A percentile compares a stretch with the other conserved stretches of the same genome.
phyloP scores from a whole-genome alignment of 345 rosid genomes.

The Linum trigynum region DNA sequence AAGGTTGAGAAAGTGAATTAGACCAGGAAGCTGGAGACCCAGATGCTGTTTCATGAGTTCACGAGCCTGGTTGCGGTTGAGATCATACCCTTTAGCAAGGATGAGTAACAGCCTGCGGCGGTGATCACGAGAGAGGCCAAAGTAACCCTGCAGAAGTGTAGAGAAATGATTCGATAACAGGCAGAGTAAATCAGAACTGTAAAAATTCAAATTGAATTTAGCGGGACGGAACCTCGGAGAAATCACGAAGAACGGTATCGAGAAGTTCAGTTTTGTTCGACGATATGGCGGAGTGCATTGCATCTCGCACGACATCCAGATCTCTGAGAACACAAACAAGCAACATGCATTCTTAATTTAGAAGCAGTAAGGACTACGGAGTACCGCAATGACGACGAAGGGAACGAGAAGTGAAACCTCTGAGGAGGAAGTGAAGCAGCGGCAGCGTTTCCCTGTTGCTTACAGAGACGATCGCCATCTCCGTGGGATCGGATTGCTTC shows the following conservation, averaged over 20 bases:
- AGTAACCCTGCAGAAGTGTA: slow-evolving; percentile 49
- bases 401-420: neutral
- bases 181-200: neutral
- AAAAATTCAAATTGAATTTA: neutral
- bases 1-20: neutral
- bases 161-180: no score
- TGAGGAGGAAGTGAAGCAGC: neutral
- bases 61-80: slow-evolving; percentile 50
- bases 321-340: slow-evolving; percentile 25
- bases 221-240: slow-evolving; percentile 40
- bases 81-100: slow-evolving; percentile 80
- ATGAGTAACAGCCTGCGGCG: slow-evolving; percentile 45
- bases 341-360: neutral
- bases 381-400: neutral
- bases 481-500: neutral
- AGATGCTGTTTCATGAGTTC: slow-evolving; percentile 83
- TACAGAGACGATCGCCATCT: neutral
- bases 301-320: slow-evolving; percentile 59
- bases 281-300: slow-evolving; percentile 72
- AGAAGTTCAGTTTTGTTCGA: slow-evolving; percentile 58
- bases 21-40: slow-evolving; percentile 46
- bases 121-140: slow-evolving; percentile 47
- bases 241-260: slow-evolving; percentile 61
- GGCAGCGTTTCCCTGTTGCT: neutral
- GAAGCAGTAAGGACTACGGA: neutral